These are phyloP conservation scores for Colletotrichum tabaci DNA, from an alignment of 2,329 filamentous ascomycete species.

Conservation along the genomic window DNA sequence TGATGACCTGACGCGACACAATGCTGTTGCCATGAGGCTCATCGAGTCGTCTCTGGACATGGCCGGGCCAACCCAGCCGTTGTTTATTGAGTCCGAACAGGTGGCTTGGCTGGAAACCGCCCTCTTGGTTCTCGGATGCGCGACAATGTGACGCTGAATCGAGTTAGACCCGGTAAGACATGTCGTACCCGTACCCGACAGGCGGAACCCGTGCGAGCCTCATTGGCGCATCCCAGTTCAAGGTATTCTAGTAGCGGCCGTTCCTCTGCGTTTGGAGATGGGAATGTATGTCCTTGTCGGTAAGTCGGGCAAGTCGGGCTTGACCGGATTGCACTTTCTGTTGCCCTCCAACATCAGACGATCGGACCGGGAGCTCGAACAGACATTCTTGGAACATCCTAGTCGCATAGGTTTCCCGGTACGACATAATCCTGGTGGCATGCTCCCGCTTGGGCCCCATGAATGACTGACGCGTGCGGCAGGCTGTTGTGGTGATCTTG, in stretches of 20 bases:
- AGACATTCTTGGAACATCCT: constrained; percentile 33
- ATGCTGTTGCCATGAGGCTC: constrained; percentile 9
- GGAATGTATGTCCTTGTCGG: background rate
- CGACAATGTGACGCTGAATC: background rate
- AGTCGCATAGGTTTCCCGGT: constrained; percentile 3
- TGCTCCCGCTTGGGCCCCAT: background rate
- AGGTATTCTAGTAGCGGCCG: constrained; percentile 3
- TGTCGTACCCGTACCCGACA: constrained; percentile 37
- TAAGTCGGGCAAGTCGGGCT: constrained; percentile 10
- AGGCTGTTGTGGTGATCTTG: background rate
- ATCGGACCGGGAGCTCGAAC: constrained; percentile 37
- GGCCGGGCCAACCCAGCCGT: background rate
- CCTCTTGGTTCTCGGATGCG: background rate
- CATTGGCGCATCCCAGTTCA: constrained; percentile 10
- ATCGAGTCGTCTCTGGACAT: background rate
- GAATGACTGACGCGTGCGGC: background rate
- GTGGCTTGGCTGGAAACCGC: background rate
- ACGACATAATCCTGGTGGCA: constrained; percentile 15
- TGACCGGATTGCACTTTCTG: background rate
- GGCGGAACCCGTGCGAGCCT: constrained; percentile 30
- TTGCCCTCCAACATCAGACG: constrained; percentile 29
- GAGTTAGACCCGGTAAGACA: constrained; percentile 17
- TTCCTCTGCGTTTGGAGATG: background rate
- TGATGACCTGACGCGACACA: constrained; percentile 11
- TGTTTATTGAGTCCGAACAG: background rate